A percentile compares a stretch with the other conserved stretches of the same genome.
These are phyloP conservation scores for Nepenthes gracilis DNA, from an alignment of 148 eudicot genomes.

Conservation along the genomic window DNA sequence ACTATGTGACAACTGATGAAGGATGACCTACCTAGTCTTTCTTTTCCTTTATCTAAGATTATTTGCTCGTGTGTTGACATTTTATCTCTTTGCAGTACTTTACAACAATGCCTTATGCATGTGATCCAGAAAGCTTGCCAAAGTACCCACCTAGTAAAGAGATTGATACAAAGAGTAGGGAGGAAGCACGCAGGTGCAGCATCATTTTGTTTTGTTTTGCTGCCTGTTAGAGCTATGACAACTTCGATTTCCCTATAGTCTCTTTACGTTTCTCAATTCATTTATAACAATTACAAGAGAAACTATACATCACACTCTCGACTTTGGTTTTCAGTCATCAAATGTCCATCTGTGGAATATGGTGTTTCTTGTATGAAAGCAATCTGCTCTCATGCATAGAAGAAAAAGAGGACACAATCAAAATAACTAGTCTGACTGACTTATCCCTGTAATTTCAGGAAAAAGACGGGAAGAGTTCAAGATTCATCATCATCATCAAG, in stretches of 20 bases:
- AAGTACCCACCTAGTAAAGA: slow-evolving; percentile 81
- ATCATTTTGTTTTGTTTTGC: neutral
- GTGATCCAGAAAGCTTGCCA: slow-evolving; percentile 80
- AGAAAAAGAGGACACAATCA: no score
- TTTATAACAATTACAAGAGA: no score
- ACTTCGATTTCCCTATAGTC: neutral
- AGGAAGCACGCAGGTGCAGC: slow-evolving; percentile 51
- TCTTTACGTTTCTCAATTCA: neutral
- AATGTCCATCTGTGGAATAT: no score
- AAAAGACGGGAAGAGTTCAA: slow-evolving; percentile 20
- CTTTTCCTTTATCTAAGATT: neutral
- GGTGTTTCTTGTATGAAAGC: no score
- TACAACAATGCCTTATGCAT: slow-evolving; percentile 61
- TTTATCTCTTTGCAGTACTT: slow-evolving; percentile 35
- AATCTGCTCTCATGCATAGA: no score
- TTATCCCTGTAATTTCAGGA: slow-evolving; percentile 21
- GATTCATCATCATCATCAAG: slow-evolving; percentile 44
- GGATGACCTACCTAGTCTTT: no score
- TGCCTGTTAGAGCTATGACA: neutral
- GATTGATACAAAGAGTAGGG: slow-evolving; percentile 69
- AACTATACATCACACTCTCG: no score
- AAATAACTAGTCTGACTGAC: no score
- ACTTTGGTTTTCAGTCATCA: no score
- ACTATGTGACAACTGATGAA: no score
- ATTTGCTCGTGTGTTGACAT: neutral